These are phyloP conservation scores for Flaveria ramosissima DNA, from an alignment of 129 eudicot species.

Conservation along the genomic window DNA sequence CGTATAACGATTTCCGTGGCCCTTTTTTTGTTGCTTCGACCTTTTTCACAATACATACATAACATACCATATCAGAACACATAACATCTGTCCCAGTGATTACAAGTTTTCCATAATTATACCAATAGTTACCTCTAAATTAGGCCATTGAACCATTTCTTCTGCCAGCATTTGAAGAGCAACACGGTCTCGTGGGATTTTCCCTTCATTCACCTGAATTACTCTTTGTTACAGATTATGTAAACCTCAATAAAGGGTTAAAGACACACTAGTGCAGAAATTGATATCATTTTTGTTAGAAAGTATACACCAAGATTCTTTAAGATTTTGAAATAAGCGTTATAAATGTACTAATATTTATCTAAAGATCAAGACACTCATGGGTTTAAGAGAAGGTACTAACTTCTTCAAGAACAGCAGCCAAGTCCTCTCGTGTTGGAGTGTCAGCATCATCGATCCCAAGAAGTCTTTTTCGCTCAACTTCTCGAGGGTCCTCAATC, in stretches of 20 bases:
- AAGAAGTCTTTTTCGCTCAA: constrained; percentile 75
- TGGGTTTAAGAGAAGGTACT: constrained; percentile 24
- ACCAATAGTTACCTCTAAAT: constrained; percentile 63
- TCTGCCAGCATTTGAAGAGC: constrained; percentile 83
- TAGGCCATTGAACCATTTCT: constrained; percentile 94
- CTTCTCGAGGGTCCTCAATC: constrained; percentile 96
- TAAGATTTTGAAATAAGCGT: background rate
- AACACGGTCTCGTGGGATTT: constrained; percentile 67
- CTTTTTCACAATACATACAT: constrained; percentile 38
- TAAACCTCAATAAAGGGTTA: background rate
- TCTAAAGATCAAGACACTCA: background rate
- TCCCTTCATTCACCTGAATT: constrained; percentile 74
- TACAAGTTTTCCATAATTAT: background rate
- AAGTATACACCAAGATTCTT: background rate
- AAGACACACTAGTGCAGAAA: background rate
- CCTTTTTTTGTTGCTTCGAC: constrained; percentile 60
- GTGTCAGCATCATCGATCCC: constrained; percentile 84
- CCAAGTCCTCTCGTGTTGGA: constrained; percentile 94
- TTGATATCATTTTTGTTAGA: background rate
- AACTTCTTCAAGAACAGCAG: constrained; percentile 76
- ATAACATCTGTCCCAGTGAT: background rate
- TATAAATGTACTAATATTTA: background rate
- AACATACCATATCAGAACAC: background rate
- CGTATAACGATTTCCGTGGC: constrained; percentile 60
- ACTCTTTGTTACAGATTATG: constrained; percentile 4